Percentiles rank a stretch among this genome's conserved stretches.
These are phyloP conservation scores for Zymoseptoria pseudotritici DNA, from an alignment of 2,329 filamentous ascomycete genomes.

Conservation along the genomic window DNA sequence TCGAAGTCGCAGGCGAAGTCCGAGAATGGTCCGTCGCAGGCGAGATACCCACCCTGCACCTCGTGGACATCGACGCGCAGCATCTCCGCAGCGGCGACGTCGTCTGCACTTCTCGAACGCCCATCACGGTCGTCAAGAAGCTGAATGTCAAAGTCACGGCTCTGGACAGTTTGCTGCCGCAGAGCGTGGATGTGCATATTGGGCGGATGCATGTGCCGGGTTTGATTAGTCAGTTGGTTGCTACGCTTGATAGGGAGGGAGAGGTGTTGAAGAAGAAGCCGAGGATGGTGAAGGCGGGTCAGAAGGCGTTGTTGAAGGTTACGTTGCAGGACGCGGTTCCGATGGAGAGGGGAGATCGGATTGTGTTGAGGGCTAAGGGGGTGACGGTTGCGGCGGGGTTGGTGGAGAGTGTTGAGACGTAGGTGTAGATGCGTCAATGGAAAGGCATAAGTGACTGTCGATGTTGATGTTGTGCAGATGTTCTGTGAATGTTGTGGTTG, in stretches of 20 bases:
- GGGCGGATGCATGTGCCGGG: constrained; percentile 75
- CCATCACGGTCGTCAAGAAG: constrained; percentile 62
- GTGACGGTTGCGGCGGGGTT: constrained; percentile 82
- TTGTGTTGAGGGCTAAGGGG: constrained; percentile 74
- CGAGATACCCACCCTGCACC: constrained; percentile 77
- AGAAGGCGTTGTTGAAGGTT: constrained; percentile 63
- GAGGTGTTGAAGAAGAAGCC: constrained; percentile 74
- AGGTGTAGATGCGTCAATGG: neutral
- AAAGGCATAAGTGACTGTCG: too few species aligned
- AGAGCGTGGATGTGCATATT: constrained; percentile 80
- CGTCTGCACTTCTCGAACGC: constrained; percentile 56
- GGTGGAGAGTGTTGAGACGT: constrained; percentile 41
- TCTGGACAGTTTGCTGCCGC: constrained; percentile 83
- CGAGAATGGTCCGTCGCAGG: constrained; percentile 89
- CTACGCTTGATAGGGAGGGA: constrained; percentile 67
- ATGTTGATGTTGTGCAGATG: neutral
- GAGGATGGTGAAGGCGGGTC: constrained; percentile 71
- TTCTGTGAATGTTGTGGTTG: neutral
- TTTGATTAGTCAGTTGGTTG: constrained; percentile 62
- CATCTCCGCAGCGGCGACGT: constrained; percentile 76
- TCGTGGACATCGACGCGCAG: constrained; percentile 70
- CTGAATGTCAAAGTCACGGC: constrained; percentile 81
- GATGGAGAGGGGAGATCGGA: constrained; percentile 68
- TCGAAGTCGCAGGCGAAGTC: constrained; percentile 66
- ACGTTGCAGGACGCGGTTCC: constrained; percentile 59